phyloP scores from a whole-genome alignment of 2,329 filamentous ascomycete genomes.

The Trichophyton rubrum region DNA sequence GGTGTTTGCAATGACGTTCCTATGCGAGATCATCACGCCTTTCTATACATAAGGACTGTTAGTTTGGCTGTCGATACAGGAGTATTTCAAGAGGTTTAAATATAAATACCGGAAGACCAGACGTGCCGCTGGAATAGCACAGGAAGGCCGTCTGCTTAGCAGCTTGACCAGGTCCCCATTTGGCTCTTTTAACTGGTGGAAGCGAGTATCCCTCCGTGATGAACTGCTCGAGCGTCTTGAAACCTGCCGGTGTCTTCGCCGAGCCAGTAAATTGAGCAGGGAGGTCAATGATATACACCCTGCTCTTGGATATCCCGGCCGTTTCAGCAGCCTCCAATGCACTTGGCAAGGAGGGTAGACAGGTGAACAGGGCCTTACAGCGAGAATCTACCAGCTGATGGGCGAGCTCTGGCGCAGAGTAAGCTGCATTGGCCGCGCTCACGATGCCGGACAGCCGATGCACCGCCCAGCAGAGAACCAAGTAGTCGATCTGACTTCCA shows the following conservation, averaged over 20 bases:
- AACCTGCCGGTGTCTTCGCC: constrained; percentile 32
- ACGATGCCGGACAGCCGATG: constrained; percentile 63
- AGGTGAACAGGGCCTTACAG: constrained; percentile 61
- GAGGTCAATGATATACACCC: constrained; percentile 57
- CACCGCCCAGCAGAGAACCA: constrained; percentile 59
- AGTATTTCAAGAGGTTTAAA: background rate
- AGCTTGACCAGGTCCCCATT: constrained; percentile 32
- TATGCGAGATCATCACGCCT: constrained; percentile 73
- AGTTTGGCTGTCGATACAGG: background rate
- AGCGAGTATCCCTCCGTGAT: constrained; percentile 45
- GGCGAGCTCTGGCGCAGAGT: constrained; percentile 55
- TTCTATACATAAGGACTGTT: constrained; percentile 39
- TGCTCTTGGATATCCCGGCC: constrained; percentile 49
- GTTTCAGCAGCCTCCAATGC: constrained; percentile 53
- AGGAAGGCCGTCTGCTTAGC: constrained; percentile 58
- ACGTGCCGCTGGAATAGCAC: constrained; percentile 70
- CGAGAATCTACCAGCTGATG: constrained; percentile 59
- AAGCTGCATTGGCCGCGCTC: constrained; percentile 63
- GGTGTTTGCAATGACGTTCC: constrained; percentile 65
- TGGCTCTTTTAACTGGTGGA: constrained; percentile 28
- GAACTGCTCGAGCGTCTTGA: constrained; percentile 55
- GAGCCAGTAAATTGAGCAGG: constrained; percentile 43
- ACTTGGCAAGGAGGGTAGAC: constrained; percentile 50
- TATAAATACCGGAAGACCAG: constrained; percentile 54
- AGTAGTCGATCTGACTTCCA: constrained; percentile 52